A percentile compares a stretch with the other conserved stretches of the same genome.
These are phyloP conservation scores for Themeda triandra DNA, from an alignment of 176 grass and related monocot genomes.

Conservation along the genomic window DNA sequence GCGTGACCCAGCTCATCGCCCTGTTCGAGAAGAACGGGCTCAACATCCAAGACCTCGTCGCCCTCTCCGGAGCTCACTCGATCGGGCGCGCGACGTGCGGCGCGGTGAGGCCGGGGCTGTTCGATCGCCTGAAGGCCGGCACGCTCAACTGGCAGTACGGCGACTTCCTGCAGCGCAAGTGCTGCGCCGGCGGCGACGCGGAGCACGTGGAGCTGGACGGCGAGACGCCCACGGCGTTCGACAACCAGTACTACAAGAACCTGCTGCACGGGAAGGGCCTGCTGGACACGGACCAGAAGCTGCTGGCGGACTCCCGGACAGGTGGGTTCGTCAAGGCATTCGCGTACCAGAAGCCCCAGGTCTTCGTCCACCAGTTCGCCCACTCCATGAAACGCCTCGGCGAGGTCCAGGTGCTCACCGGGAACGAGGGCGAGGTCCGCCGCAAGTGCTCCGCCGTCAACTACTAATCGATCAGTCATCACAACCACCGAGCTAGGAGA, in stretches of 20 bases:
- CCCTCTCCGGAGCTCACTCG: constrained; percentile 81
- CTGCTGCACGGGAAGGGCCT: constrained; percentile 55
- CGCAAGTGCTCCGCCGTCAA: constrained; percentile 69
- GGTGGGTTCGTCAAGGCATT: constrained; percentile 21
- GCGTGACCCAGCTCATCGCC: constrained; percentile 55
- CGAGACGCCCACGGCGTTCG: constrained; percentile 63
- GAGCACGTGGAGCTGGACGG: constrained; percentile 65
- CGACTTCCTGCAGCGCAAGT: constrained; percentile 68
- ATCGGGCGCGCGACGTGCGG: constrained; percentile 64
- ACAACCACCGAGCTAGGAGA: background rate
- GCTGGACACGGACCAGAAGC: constrained; percentile 52
- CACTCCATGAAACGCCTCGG: constrained; percentile 64
- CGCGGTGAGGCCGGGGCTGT: constrained; percentile 50
- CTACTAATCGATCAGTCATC: background rate
- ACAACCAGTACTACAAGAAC: constrained; percentile 66
- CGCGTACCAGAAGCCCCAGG: background rate
- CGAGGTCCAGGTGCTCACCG: constrained; percentile 61
- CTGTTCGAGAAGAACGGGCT: constrained; percentile 72
- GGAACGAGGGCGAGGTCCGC: constrained; percentile 67
- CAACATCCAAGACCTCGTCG: constrained; percentile 57
- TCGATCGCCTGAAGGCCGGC: background rate
- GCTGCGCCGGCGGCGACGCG: constrained; percentile 22
- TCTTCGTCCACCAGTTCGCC: constrained; percentile 59
- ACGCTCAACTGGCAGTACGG: constrained; percentile 32
- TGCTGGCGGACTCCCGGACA: constrained; percentile 64